Conservation (phyloP, 2,329 filamentous ascomycete species). For the Aspergillus pseudoterreus region DNA sequence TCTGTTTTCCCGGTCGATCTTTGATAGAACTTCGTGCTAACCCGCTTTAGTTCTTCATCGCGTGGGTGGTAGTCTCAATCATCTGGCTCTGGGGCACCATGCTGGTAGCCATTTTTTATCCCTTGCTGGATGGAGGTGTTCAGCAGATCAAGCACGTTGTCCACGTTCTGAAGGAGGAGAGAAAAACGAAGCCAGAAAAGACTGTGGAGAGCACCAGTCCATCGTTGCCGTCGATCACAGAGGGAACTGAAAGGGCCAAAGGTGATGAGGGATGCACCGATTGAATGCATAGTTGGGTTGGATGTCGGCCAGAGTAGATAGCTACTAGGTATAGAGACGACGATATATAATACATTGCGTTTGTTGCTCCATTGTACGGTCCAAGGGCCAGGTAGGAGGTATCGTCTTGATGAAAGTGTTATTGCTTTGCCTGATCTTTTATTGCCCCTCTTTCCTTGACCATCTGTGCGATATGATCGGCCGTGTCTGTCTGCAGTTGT, state of each 20-base stretch:
- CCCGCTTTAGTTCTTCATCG: conserved; percentile 42
- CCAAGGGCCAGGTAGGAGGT: too few relatives aligned
- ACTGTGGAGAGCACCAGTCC: neutral
- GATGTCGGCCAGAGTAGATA: neutral
- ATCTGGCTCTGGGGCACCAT: conserved; percentile 54
- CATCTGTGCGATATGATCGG: conserved; percentile 25
- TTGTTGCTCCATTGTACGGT: neutral
- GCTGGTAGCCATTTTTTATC: conserved; percentile 49
- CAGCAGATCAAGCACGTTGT: conserved; percentile 24
- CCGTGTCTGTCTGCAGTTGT: conserved; percentile 38
- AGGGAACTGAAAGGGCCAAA: neutral
- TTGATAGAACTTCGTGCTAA: neutral
- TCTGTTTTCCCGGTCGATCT: conserved; percentile 12
- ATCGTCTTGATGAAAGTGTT: neutral
- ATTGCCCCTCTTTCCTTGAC: conserved; percentile 31
- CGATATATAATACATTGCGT: neutral
- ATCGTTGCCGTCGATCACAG: neutral
- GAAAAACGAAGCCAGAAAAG: neutral
- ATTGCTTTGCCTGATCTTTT: conserved; percentile 10
- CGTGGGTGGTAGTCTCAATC: conserved; percentile 50
- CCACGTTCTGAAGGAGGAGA: conserved; percentile 3
- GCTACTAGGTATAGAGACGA: neutral
- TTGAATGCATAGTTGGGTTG: neutral
- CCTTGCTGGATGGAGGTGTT: conserved; percentile 46
- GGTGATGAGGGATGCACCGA: neutral